These are phyloP conservation scores for Suillus cothurnatus DNA, from an alignment of 768 basidiomycete genomes.

Conservation along the genomic window DNA sequence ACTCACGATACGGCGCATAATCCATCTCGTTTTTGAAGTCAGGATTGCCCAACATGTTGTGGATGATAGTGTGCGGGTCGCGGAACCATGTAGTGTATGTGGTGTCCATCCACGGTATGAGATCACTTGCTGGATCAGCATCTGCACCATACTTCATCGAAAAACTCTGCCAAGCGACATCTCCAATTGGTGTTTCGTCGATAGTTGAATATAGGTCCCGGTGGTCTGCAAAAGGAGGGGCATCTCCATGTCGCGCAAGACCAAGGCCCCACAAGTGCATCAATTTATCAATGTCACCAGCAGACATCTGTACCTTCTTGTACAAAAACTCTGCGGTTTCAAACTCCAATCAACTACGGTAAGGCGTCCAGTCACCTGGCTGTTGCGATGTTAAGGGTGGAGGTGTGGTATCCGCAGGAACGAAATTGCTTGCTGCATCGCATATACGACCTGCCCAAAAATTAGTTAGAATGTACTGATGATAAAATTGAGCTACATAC, in stretches of 20 bases:
- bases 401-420: neutral
- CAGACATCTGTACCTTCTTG: neutral
- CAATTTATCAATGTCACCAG: neutral
- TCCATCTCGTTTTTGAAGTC: slow-evolving; percentile 26
- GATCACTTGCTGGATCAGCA: slow-evolving; percentile 13
- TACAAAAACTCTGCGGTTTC: neutral
- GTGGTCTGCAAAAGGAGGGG: slow-evolving; percentile 34
- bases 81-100: slow-evolving; percentile 31
- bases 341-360: neutral
- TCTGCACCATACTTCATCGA: neutral
- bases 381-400: neutral
- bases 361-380: neutral
- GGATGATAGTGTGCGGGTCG: slow-evolving; percentile 17
- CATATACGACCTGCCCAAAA: neutral
- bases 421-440: neutral
- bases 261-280: neutral
- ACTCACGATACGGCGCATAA: slow-evolving; percentile 16
- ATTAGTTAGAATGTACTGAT: no score
- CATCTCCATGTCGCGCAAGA: neutral
- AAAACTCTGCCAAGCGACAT: slow-evolving; percentile 34
- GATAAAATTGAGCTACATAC: neutral
- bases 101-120: slow-evolving; percentile 29
- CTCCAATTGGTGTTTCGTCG: slow-evolving; percentile 35
- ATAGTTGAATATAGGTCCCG: slow-evolving; percentile 36
- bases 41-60: slow-evolving; percentile 23